Evolutionary conservation across 148 eudicot genomes (phyloP).

Genomic region (Chenopodium album): DNA sequence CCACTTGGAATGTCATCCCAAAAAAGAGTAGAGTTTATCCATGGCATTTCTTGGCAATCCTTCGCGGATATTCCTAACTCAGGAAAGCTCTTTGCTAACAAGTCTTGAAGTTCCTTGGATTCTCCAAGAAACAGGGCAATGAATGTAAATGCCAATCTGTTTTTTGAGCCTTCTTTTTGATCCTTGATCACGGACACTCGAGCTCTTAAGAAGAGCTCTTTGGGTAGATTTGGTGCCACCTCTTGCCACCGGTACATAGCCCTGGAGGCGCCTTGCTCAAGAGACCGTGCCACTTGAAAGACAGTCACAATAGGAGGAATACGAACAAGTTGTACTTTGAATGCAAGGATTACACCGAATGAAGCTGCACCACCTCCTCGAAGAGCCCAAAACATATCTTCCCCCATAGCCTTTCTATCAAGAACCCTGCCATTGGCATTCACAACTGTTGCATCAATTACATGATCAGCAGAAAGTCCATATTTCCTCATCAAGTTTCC

Average conservation of each 20-base stretch:
- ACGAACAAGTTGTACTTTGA: not conserved
- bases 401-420: not conserved
- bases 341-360: not conserved
- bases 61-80: slow-evolving; percentile 9
- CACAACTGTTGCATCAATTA: not conserved
- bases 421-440: not conserved
- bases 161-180: not conserved
- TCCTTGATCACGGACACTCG: not conserved
- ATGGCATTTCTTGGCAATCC: slow-evolving; percentile 24
- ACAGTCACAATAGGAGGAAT: not conserved
- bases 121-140: not conserved
- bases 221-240: not conserved
- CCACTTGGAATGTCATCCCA: not conserved
- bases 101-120: not conserved
- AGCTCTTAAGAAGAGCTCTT: not conserved
- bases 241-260: not conserved
- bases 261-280: not conserved
- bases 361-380: not conserved
- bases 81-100: slow-evolving; percentile 5
- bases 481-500: not conserved
- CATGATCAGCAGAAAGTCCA: not conserved
- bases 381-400: not conserved
- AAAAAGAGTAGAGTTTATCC: slow-evolving; percentile 22
- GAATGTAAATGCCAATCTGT: not conserved
- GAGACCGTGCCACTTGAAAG: not conserved